These are phyloP conservation scores for Penicillium fimorum DNA, from an alignment of 495 filamentous ascomycete species.

Conservation along the genomic window DNA sequence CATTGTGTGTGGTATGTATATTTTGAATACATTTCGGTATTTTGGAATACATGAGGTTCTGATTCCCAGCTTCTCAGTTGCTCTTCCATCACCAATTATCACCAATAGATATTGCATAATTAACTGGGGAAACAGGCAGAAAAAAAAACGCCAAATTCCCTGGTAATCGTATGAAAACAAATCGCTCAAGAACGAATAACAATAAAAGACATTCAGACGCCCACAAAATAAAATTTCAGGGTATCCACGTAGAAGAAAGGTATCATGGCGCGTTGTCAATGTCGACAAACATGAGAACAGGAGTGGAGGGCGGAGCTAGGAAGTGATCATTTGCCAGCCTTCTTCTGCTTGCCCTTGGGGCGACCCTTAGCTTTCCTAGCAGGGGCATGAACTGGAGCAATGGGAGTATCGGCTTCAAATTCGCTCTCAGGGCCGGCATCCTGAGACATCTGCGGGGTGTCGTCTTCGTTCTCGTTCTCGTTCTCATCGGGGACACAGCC, in stretches of 20 bases:
- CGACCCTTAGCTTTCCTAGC: conserved; percentile 33
- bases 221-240: conserved; percentile 1
- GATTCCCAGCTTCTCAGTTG: background rate
- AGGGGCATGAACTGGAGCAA: conserved; percentile 15
- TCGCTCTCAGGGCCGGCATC: conserved; percentile 29
- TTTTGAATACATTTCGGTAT: conserved; percentile 1
- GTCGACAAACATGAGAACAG: conserved; percentile 10
- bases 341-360: conserved; percentile 45
- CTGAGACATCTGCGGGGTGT: conserved; percentile 26
- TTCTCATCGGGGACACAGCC: conserved; percentile 55
- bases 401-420: conserved; percentile 20
- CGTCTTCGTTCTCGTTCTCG: conserved; percentile 23
- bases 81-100: conserved; percentile 13
- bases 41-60: conserved; percentile 2
- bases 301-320: conserved; percentile 1
- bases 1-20: background rate
- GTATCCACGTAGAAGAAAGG: conserved; percentile 16
- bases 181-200: conserved; percentile 28
- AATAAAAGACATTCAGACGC: conserved; percentile 15
- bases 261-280: conserved; percentile 25
- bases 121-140: conserved; percentile 11
- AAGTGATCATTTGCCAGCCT: conserved; percentile 23
- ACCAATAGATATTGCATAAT: conserved; percentile 14
- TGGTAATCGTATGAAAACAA: conserved; percentile 21
- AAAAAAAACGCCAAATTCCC: conserved; percentile 20